Evolutionary conservation across 768 basidiomycete genomes (phyloP).

Genomic region (Lentinula guzmanii): DNA sequence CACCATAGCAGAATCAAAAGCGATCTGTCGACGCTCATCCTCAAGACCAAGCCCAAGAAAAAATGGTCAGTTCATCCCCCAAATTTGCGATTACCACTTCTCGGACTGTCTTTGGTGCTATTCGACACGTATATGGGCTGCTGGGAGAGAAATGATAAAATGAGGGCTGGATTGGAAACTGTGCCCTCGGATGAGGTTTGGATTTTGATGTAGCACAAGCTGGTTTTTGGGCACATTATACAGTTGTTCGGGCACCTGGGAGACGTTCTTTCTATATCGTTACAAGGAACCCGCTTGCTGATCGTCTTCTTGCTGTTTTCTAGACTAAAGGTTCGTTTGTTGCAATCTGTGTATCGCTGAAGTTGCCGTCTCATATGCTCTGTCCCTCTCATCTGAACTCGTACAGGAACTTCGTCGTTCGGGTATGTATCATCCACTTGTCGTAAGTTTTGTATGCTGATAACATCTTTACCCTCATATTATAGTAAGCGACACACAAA

Average conservation of each 20-base stretch:
- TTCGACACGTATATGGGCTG: not conserved
- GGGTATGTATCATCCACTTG: slow-evolving; percentile 50
- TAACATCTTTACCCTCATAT: slow-evolving; percentile 3
- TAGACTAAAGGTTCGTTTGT: slow-evolving; percentile 82
- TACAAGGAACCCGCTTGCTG: not conserved
- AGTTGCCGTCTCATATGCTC: slow-evolving; percentile 1
- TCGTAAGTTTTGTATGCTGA: not conserved
- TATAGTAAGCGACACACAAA: slow-evolving; percentile 94
- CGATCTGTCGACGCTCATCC: not conserved
- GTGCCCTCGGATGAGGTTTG: slow-evolving; percentile 18
- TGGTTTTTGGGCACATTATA: too few species aligned
- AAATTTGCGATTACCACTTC: slow-evolving; percentile 6
- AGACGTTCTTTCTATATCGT: not conserved
- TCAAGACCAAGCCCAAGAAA: slow-evolving; percentile 30
- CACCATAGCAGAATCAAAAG: not conserved
- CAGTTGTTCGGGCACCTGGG: too few species aligned
- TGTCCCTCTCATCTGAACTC: not conserved
- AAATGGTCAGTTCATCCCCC: slow-evolving; percentile 36
- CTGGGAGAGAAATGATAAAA: slow-evolving; percentile 1
- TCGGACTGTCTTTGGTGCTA: not conserved
- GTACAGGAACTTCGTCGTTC: slow-evolving; percentile 90
- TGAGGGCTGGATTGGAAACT: slow-evolving; percentile 11
- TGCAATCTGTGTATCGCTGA: not conserved
- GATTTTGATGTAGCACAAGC: not conserved
- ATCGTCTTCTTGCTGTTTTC: slow-evolving; percentile 12